Conservation (phyloP, 2,329 filamentous ascomycete genomes). For the Ophiosphaerella herpotricha region DNA sequence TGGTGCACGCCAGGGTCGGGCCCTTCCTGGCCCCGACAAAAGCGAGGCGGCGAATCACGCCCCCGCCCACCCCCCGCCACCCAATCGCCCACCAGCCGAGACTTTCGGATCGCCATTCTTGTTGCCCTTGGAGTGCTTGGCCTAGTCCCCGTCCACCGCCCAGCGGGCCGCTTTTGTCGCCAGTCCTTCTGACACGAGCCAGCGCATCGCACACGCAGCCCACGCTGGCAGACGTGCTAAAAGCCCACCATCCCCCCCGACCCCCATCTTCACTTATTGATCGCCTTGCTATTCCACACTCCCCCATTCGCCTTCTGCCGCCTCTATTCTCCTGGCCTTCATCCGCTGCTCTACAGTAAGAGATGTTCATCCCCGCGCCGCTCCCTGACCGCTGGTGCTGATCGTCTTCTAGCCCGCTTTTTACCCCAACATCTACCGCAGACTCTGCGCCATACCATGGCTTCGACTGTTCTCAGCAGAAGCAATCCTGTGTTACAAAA, state of each 20-base stretch:
- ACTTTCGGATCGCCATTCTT: slow-evolving; percentile 26
- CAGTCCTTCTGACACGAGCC: slow-evolving; percentile 38
- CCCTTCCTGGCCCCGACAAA: slow-evolving; percentile 11
- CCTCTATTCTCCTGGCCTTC: slow-evolving; percentile 1
- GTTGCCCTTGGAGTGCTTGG: slow-evolving; percentile 34
- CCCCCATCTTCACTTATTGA: slow-evolving; percentile 30
- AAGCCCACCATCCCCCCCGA: slow-evolving; percentile 31
- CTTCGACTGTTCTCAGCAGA: slow-evolving; percentile 28
- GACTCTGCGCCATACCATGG: slow-evolving; percentile 24
- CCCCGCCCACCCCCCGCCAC: background rate
- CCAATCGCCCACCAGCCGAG: slow-evolving; percentile 24
- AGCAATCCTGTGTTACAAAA: slow-evolving; percentile 29
- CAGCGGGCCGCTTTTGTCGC: slow-evolving; percentile 27
- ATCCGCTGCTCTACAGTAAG: slow-evolving; percentile 21
- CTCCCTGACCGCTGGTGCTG: slow-evolving; percentile 14
- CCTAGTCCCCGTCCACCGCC: slow-evolving; percentile 26
- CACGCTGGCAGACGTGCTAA: slow-evolving; percentile 22
- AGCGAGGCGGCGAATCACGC: slow-evolving; percentile 37
- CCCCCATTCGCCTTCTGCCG: slow-evolving; percentile 13
- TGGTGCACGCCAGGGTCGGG: slow-evolving; percentile 14
- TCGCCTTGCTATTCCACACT: slow-evolving; percentile 30
- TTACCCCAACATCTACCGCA: slow-evolving; percentile 8
- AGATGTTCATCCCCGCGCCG: background rate
- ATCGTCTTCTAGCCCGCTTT: slow-evolving; percentile 31
- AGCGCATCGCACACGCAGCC: slow-evolving; percentile 33